Base-by-base conservation (phyloP, 805 yeast genomes). In the Candida arabinofermentans region DNA sequence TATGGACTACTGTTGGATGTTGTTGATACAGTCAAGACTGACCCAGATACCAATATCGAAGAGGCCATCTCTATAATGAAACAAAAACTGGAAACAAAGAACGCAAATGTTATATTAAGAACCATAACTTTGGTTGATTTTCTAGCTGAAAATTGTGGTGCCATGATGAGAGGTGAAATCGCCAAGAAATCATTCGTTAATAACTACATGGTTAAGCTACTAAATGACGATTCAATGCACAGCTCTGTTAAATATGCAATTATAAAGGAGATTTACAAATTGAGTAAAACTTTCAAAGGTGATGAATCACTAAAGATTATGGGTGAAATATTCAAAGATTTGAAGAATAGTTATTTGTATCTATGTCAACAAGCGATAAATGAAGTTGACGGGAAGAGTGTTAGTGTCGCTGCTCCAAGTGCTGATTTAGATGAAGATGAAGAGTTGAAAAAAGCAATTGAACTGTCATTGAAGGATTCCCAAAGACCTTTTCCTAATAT, bases 241-340 rank as follows among this genome's bases (percentile, higher is more conserved):
- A 61, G 68, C 22, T 72, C 79, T 3, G 84, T 93, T 40, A 86
- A 86, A 59, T 60, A 67, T 37, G 75, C 77, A 37, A 69, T 87
- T 4, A 75, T 79, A 10, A 86, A 83, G 55, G 80, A 83, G 24
- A 72, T 89, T 34, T 73, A 71, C 39, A 88, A 86, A 54, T 69
- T 93, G 48, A 62, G 81, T 17, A 64, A 72, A 29, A 74, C 83
- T 3, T 87, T 89, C 61, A 69, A 73, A 41, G 60, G 62, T 21
- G 98, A 93, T 59, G 91, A 93, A 0, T 81, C 91, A 3, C 71
- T 91, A 52, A 72, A 72, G 44, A 81, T 84, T 2, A 77, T 90
- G 75, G 67, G 70, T 14, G 84, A 78, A 47, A 79, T 87, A 0
- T 76, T 75, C 52, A 62, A 66, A 16, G 72, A 69, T 24, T 70